Conservation (phyloP, 2,329 filamentous ascomycete species). For the Ramularia collo-cygni region DNA sequence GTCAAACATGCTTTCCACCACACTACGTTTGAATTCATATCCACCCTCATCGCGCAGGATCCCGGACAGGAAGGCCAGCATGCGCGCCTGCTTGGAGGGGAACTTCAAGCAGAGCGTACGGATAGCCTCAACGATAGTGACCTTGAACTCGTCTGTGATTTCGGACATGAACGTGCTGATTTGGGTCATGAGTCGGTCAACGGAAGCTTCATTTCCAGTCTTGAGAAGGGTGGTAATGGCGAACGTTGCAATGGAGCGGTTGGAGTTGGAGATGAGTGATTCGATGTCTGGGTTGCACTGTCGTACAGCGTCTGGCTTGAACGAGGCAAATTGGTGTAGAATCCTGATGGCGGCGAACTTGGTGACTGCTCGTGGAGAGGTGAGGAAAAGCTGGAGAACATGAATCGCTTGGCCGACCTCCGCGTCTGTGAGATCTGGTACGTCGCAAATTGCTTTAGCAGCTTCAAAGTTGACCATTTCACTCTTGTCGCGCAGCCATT, state of each 20-base stretch:
- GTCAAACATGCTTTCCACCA: slow-evolving; percentile 99
- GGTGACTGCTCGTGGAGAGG: slow-evolving; percentile 87
- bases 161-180: slow-evolving; percentile 98
- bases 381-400: slow-evolving; percentile 92
- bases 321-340: slow-evolving; percentile 90
- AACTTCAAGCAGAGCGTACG: slow-evolving; percentile 96
- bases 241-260: slow-evolving; percentile 95
- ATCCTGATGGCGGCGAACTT: slow-evolving; percentile 97
- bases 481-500: slow-evolving; percentile 96
- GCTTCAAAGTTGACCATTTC: slow-evolving; percentile 99
- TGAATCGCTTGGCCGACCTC: slow-evolving; percentile 91
- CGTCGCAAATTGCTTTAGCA: slow-evolving; percentile 93
- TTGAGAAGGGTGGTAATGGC: slow-evolving; percentile 97
- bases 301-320: slow-evolving; percentile 89
- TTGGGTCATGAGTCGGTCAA: slow-evolving; percentile 97
- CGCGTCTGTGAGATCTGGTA: slow-evolving; percentile 84
- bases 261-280: slow-evolving; percentile 90
- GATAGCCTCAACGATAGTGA: slow-evolving; percentile 98
- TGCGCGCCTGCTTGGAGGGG: slow-evolving; percentile 93
- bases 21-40: slow-evolving; percentile 95
- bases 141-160: slow-evolving; percentile 99
- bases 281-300: slow-evolving; percentile 97
- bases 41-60: slow-evolving; percentile 94
- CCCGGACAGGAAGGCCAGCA: slow-evolving; percentile 95
- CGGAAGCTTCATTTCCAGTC: slow-evolving; percentile 95